A percentile compares a stretch with the other conserved stretches of the same genome.
phyloP scores from a whole-genome alignment of 2,329 filamentous ascomycete species.

The Stromatinia cepivora region DNA sequence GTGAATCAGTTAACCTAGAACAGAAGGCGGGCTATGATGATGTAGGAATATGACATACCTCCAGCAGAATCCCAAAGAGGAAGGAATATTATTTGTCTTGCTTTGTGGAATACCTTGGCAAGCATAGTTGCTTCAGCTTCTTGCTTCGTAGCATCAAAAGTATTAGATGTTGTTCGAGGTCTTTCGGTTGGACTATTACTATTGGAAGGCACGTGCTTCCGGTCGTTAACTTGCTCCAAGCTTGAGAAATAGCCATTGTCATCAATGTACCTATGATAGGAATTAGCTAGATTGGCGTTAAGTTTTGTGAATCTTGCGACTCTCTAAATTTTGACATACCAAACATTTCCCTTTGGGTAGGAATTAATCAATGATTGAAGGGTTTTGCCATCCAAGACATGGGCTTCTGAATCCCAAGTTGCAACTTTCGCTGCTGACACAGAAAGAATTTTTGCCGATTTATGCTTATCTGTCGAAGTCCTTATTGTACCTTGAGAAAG shows the following conservation, averaged over 20 bases:
- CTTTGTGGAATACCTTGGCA: slow-evolving; percentile 35
- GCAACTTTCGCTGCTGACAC: slow-evolving; percentile 32
- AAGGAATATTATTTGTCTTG: slow-evolving; percentile 39
- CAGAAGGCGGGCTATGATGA: neutral
- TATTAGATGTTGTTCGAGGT: slow-evolving; percentile 24
- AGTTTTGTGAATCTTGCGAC: neutral
- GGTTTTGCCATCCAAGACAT: slow-evolving; percentile 33
- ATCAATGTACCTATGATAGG: slow-evolving; percentile 29
- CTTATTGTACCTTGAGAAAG: slow-evolving; percentile 28
- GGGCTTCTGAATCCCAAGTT: slow-evolving; percentile 29
- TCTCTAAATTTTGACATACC: slow-evolving; percentile 26
- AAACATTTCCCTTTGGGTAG: slow-evolving; percentile 39
- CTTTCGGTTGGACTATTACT: slow-evolving; percentile 23
- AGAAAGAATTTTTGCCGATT: slow-evolving; percentile 35
- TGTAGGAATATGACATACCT: slow-evolving; percentile 26
- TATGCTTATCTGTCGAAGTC: slow-evolving; percentile 31
- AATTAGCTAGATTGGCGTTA: neutral
- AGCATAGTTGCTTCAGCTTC: slow-evolving; percentile 35
- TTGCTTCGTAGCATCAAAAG: slow-evolving; percentile 28
- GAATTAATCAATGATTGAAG: slow-evolving; percentile 34
- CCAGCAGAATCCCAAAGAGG: slow-evolving; percentile 39
- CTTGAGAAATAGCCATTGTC: slow-evolving; percentile 39
- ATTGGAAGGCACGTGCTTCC: slow-evolving; percentile 10
- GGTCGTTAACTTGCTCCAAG: slow-evolving; percentile 33
- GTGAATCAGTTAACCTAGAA: neutral